Base-by-base conservation (phyloP, 1,284 basidiomycete genomes). In the Coniophora puteana region DNA sequence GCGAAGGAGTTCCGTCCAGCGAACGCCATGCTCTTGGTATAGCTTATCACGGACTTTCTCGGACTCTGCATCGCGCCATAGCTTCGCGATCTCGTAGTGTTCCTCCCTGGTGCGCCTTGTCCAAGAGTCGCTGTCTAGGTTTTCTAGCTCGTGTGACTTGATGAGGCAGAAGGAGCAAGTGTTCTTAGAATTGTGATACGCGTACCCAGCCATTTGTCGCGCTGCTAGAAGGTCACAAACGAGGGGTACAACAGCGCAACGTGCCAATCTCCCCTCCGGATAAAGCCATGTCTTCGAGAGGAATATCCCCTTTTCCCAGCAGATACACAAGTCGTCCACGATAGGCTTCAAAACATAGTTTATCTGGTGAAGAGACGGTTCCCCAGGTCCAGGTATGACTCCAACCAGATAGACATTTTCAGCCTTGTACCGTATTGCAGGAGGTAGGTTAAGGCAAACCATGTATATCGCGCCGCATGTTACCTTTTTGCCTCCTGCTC, bases 311-410 rank as follows among this genome's bases (percentile, higher is more conserved):
- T 31, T 13, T 5, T 52, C 17, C 62, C 63, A 63, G 2, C 57
- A 38, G 66, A 63, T 55, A 67, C 77, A 43, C 68, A 77, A 72
- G 72, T 78, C 66, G 32, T 64, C 54, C 7, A 68, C 53, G 4
- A 68, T 41, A 2, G 58, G 65, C 1, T 28, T 14, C 2, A 65
- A 44, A 18, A 60, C 33, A 23, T 59, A 50, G 25, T 66, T 68
- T 5, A 65, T 54, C 25, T 57, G 43, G 21, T 59, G 29, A 1
- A 46, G 36, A 0, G 57, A 51, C 1, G 64, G 65, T 36, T 59
- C 49, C 1, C 46, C 44, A 1, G 62, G 63, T 2, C 62, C 60
- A 3, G 63, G 50, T 33, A 62, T 45, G 12, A 42, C 17, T 8
- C 33, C 43, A 16, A 35, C 13, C 18, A 36, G 14, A 17, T 27